phyloP scores from a whole-genome alignment of 495 filamentous ascomycete genomes.

The Podospora fimiseda region DNA sequence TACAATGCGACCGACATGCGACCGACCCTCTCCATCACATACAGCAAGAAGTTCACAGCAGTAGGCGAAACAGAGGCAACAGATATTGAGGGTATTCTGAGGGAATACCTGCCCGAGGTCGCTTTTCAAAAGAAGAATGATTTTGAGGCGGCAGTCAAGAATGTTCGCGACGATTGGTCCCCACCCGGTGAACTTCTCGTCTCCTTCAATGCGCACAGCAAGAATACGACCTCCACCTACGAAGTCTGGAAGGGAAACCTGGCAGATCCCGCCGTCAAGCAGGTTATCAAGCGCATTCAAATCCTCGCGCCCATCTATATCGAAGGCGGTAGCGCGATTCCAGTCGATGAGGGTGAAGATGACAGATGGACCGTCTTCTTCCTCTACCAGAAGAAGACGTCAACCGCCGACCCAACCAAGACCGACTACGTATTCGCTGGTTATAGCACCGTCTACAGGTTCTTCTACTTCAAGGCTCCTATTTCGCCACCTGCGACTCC shows the following conservation, averaged over 20 bases:
- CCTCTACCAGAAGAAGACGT: constrained; percentile 58
- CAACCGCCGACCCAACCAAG: constrained; percentile 36
- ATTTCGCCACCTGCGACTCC: constrained; percentile 23
- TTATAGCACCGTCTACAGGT: constrained; percentile 85
- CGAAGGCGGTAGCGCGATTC: constrained; percentile 73
- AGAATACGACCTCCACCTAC: too few species aligned
- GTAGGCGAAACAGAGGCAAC: constrained; percentile 63
- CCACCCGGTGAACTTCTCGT: constrained; percentile 47
- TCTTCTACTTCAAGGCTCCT: constrained; percentile 49
- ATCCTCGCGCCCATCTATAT: constrained; percentile 83
- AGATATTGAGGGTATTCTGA: constrained; percentile 60
- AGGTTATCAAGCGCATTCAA: constrained; percentile 70
- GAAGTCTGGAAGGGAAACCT: constrained; percentile 50
- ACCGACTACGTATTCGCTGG: constrained; percentile 70
- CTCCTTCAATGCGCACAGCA: constrained; percentile 30
- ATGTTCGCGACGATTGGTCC: constrained; percentile 50
- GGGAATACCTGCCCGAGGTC: constrained; percentile 60
- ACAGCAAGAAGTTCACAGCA: constrained; percentile 64
- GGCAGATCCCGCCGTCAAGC: constrained; percentile 49
- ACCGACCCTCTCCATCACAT: constrained; percentile 65
- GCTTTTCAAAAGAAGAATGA: constrained; percentile 55
- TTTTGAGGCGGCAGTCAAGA: constrained; percentile 53
- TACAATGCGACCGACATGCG: constrained; percentile 79
- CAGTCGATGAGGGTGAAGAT: constrained; percentile 61
- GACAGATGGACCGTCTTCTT: constrained; percentile 91